Evolutionary conservation across 495 filamentous ascomycete species (phyloP), one percentile per base, ranked within the genome.

Genomic region (Daldinia vernicosa): DNA sequence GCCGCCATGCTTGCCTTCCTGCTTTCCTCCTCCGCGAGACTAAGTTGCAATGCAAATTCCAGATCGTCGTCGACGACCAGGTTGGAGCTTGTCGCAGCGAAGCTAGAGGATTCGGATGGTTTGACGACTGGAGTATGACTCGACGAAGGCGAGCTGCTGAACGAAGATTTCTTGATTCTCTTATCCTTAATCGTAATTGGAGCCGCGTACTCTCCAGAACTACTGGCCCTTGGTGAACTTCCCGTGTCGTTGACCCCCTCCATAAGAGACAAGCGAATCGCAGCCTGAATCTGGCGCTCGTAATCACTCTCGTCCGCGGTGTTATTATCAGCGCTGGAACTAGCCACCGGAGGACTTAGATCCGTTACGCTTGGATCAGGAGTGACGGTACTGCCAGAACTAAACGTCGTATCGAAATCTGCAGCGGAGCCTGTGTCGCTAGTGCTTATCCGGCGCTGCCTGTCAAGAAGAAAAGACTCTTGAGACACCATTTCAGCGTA

Each of bases 401-500:
- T 84, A 65, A 73, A 81, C 1, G 84, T 84, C 22, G 82, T 87
- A 6, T 86, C 86, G 19, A 80, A 77, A 37, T 87, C 83, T 24
- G 79, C 80, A 62, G 79, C 76, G 1, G 81, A 84, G 9, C 82
- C 84, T 14, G 82, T 85, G 54, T 88, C 86, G 59, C 86, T 85
- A 51, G 77, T 69, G 39, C 77, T 81, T 47, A 79, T 82, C 11
- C 84, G 83, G 54, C 88, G 88, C 63, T 87, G 81, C 66, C 89
- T 85, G 24, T 93, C 90, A 22, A 79, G 82, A 60, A 84, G 80
- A 56, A 89, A 90, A 0, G 89, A 80, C 78, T 99, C 96, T 71
- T 95, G 86, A 53, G 93, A 97, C 19, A 99, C 80, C 83, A 98
- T 87, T 59, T 90, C 89, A 2, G 95, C 95, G 78, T 98, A 99